Evolutionary conservation across 139 green algal genomes (phyloP).

Genomic region (Chlamydomonas schloesseri): DNA sequence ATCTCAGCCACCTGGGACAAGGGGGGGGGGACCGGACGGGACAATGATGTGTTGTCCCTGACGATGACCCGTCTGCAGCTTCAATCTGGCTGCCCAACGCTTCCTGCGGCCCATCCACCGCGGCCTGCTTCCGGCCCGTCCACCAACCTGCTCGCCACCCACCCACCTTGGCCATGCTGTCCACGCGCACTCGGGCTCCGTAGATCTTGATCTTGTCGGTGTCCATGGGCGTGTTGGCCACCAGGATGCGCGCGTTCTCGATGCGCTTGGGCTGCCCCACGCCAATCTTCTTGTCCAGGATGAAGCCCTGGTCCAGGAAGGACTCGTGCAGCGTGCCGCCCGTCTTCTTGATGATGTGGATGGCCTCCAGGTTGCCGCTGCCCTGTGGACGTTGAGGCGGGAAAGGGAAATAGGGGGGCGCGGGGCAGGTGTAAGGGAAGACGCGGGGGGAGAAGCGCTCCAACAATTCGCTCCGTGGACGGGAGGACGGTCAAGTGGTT

Average conservation of each 20-base stretch:
- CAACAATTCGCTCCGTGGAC: too few relatives aligned
- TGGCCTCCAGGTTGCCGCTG: conserved; percentile 94
- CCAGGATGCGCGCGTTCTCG: conserved; percentile 96
- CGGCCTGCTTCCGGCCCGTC: too few relatives aligned
- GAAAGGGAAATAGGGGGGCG: too few relatives aligned
- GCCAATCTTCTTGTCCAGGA: conserved; percentile 98
- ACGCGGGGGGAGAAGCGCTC: background rate
- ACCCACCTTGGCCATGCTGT: conserved; percentile 89
- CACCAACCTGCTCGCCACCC: too few relatives aligned
- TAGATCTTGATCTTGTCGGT: conserved; percentile 99
- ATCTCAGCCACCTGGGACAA: conserved; percentile 93
- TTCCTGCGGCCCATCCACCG: too few relatives aligned
- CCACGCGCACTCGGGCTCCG: conserved; percentile 79
- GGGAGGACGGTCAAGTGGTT: too few relatives aligned
- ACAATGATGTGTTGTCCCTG: too few relatives aligned
- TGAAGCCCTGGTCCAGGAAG: conserved; percentile 99
- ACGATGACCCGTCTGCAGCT: too few relatives aligned
- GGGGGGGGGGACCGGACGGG: too few relatives aligned
- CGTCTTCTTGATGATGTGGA: conserved; percentile 99
- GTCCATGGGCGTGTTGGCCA: conserved; percentile 99
- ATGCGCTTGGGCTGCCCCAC: conserved; percentile 96
- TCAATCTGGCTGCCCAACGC: too few relatives aligned
- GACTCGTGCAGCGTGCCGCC: conserved; percentile 95
- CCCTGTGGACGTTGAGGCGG: conserved; percentile 7
- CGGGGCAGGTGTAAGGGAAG: background rate